Conservation (phyloP, 2,329 filamentous ascomycete genomes). For the Ophiocordyceps unilateralis region DNA sequence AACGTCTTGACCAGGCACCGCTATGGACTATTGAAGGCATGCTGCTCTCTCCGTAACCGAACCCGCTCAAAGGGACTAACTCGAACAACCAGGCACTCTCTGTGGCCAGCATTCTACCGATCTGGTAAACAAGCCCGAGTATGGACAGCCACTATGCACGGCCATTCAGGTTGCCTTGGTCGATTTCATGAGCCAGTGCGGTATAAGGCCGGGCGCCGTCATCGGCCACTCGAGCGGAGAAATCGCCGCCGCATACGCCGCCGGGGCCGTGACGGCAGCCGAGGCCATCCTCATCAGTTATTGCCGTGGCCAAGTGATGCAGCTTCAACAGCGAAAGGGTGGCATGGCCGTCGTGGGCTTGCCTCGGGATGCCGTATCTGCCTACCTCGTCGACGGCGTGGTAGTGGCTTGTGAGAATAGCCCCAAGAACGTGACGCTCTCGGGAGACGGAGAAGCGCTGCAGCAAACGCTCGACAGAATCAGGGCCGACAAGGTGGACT, state of each 20-base stretch:
- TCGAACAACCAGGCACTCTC: too few species aligned
- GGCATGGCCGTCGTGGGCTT: not conserved
- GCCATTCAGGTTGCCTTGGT: conserved; percentile 28
- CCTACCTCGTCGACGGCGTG: not conserved
- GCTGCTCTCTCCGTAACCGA: too few species aligned
- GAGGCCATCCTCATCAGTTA: conserved; percentile 29
- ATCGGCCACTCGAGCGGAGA: conserved; percentile 28
- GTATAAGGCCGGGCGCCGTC: conserved; percentile 18
- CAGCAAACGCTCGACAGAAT: too few species aligned
- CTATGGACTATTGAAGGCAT: too few species aligned
- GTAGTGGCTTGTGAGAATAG: not conserved
- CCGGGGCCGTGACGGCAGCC: conserved; percentile 23
- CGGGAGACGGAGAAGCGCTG: not conserved
- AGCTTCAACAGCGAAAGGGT: not conserved
- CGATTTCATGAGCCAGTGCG: conserved; percentile 21
- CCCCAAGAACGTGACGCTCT: not conserved
- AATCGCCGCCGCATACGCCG: conserved; percentile 26
- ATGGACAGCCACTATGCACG: conserved; percentile 16
- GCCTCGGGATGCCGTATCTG: not conserved
- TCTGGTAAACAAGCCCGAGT: too few species aligned
- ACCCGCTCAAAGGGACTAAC: too few species aligned
- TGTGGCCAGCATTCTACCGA: too few species aligned
- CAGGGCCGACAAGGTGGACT: too few species aligned
- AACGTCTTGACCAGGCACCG: too few species aligned
- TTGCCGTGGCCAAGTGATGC: conserved; percentile 15